phyloP scores from a whole-genome alignment of 768 basidiomycete species.

The Mycena haematopus region DNA sequence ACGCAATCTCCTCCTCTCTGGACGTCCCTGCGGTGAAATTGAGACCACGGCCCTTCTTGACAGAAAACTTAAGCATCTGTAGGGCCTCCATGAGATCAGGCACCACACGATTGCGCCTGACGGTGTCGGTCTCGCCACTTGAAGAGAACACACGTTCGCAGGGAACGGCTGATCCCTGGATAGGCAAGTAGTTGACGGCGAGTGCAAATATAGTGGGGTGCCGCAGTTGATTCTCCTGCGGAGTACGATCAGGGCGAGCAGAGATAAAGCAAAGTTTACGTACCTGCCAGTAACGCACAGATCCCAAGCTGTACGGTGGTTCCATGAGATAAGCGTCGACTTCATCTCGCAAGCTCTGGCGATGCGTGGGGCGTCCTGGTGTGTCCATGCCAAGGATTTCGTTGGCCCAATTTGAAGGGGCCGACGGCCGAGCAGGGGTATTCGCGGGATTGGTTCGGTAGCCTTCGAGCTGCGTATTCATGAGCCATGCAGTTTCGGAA shows the following conservation, averaged over 20 bases:
- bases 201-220: slow-evolving; percentile 10
- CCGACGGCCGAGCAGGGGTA: background rate
- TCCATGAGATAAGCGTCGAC: background rate
- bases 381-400: slow-evolving; percentile 3
- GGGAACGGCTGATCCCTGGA: slow-evolving; percentile 10
- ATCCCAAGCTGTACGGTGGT: background rate
- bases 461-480: slow-evolving; percentile 6
- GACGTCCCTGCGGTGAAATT: slow-evolving; percentile 5
- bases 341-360: slow-evolving; percentile 1
- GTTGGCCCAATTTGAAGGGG: slow-evolving; percentile 2
- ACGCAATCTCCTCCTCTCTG: slow-evolving; percentile 1
- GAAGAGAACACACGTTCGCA: slow-evolving; percentile 18
- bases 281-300: slow-evolving; percentile 11
- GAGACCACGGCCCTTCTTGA: slow-evolving; percentile 1
- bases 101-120: background rate
- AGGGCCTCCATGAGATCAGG: slow-evolving; percentile 13
- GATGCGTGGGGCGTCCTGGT: background rate
- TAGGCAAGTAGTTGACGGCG: slow-evolving; percentile 4
- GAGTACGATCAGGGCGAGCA: background rate
- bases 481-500: no score
- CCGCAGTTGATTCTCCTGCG: slow-evolving; percentile 9
- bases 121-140: slow-evolving; percentile 12
- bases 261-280: background rate
- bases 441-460: background rate
- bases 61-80: slow-evolving; percentile 13